Percentiles rank a stretch among this genome's conserved stretches.
These are phyloP conservation scores for Leonotis leonurus DNA, from an alignment of 257 asterid genomes.

Conservation along the genomic window DNA sequence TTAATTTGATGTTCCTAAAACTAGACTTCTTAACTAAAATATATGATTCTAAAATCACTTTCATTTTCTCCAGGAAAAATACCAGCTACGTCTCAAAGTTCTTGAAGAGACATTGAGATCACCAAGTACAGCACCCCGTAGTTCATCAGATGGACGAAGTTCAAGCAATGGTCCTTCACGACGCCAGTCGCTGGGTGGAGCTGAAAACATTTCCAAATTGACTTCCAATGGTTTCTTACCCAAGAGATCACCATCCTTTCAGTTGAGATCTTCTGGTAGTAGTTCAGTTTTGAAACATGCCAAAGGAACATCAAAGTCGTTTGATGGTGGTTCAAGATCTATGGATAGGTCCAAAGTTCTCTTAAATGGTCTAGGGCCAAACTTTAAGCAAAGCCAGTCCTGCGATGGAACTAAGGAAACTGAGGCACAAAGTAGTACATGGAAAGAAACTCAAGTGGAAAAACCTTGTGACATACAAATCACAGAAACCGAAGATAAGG, in stretches of 20 bases:
- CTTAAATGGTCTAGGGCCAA: conserved; percentile 80
- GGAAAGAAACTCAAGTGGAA: conserved; percentile 66
- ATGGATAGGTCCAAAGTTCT: conserved; percentile 71
- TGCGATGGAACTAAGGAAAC: conserved; percentile 79
- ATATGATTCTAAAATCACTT: not conserved
- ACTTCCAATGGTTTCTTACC: conserved; percentile 82
- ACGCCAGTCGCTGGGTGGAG: conserved; percentile 92
- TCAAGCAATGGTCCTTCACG: conserved; percentile 73
- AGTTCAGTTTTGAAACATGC: conserved; percentile 90
- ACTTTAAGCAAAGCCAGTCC: conserved; percentile 82
- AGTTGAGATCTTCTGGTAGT: conserved; percentile 79
- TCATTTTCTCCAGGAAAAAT: conserved; percentile 58
- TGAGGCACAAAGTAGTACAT: conserved; percentile 44
- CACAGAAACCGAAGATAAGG: conserved; percentile 65
- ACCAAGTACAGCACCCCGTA: conserved; percentile 47
- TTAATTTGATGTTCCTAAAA: not conserved
- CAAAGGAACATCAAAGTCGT: conserved; percentile 94
- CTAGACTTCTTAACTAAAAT: not conserved
- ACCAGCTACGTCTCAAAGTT: conserved; percentile 69
- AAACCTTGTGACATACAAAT: conserved; percentile 48
- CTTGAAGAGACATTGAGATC: conserved; percentile 88
- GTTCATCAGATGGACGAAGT: conserved; percentile 62
- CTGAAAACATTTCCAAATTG: conserved; percentile 71
- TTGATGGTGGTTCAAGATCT: conserved; percentile 95
- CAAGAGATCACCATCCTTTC: conserved; percentile 89